Evolutionary conservation across 768 basidiomycete species (phyloP), one percentile per base, ranked within the genome.

Genomic region (Russula earlei): DNA sequence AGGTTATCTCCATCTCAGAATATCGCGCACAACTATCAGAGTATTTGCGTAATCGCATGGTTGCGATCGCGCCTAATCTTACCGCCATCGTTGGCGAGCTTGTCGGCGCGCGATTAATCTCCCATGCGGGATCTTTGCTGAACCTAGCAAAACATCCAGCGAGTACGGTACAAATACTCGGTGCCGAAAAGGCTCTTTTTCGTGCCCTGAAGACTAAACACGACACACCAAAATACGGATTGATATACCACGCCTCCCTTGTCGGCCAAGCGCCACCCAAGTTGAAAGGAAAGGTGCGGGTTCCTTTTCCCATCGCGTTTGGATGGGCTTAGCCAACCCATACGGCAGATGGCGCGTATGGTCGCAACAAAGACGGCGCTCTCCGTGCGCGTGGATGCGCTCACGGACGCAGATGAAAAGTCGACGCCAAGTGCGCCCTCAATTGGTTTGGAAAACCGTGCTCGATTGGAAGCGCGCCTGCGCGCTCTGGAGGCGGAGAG

Each of bases 191-290:
- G 69, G 84, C 84, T 12, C 74, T 87, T 24, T 87, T 87, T 75
- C 74, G 85, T 50, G 85, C 84, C 2, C 69, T 87, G 55, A 87
- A 87, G 71, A 85, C 85, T 29, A 87, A 87, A 66, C 85, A 97
- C 61, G 95, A 97, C 74, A 97, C 95, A 58, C 94, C 95, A 24
- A 99, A 99, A 74, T 98, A 99, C 67, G 96, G 96, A 59, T 77
- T 98, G n/a, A 98, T 99, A 64, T 99, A 97, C 73, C 96, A 98
- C 74, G 92, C 95, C 37, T 96, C 93, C 1, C 78, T 99, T 52
- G 88, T 98, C 62, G 95, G 95, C 33, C 93, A 96, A 75, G 94
- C 95, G 45, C 91, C 95, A 40, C 91, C 91, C 56, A 97, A 97
- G 73, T 80, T 97, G 62, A 99, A 98, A 78, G 95, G 95, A 65